Evolutionary conservation across 805 yeast species (phyloP).

Genomic region (Starmerella sirachaensis): DNA sequence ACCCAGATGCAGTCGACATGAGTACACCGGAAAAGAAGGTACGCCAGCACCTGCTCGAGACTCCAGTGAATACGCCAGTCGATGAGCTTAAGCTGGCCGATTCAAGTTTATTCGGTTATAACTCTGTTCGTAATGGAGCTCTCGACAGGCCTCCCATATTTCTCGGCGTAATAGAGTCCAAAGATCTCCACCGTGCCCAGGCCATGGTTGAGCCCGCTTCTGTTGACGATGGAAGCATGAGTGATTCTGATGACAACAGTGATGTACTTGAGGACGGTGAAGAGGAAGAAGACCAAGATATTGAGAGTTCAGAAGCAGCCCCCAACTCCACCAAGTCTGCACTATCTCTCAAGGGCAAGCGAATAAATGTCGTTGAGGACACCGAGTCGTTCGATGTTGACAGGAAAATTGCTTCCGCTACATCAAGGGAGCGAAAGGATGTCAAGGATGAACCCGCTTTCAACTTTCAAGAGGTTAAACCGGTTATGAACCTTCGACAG

Average conservation of each 20-base stretch:
- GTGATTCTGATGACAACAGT: neutral
- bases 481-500: too few relatives aligned
- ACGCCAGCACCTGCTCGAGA: neutral
- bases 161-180: constrained; percentile 4
- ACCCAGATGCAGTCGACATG: constrained; percentile 12
- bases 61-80: constrained; percentile 4
- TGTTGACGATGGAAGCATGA: neutral
- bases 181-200: constrained; percentile 5
- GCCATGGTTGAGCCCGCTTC: neutral
- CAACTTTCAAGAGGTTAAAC: too few relatives aligned
- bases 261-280: constrained; percentile 1
- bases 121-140: neutral
- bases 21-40: constrained; percentile 6
- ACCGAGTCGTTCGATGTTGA: too few relatives aligned
- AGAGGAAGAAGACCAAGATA: too few relatives aligned
- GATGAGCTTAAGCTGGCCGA: constrained; percentile 5
- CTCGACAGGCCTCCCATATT: neutral
- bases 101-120: constrained; percentile 6
- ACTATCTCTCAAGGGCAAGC: too few relatives aligned
- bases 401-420: too few relatives aligned
- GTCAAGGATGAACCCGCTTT: too few relatives aligned
- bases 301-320: too few relatives aligned
- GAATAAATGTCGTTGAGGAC: too few relatives aligned
- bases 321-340: too few relatives aligned
- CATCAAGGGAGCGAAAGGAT: too few relatives aligned